Base-by-base conservation (phyloP, 805 yeast species). In the Nakazawaea pomicola region DNA sequence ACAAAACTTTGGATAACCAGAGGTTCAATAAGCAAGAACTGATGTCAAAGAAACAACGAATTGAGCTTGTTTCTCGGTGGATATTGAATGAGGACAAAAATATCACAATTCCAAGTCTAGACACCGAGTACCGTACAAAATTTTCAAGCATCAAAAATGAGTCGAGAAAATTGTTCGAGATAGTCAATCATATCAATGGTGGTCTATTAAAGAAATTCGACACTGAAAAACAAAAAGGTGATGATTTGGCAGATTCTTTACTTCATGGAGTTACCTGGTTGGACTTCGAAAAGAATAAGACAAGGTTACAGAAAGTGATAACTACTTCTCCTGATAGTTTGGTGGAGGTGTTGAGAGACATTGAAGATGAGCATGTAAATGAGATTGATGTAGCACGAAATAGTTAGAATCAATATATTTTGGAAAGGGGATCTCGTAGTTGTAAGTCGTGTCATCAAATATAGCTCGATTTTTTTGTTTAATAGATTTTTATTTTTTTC, bases 201-300 rank as follows among this genome's bases (percentile, higher is more conserved):
- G 17, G 41, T 4, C 14, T 53, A 54, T 29, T 15, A 14, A 1
- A 12, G n/a, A 4, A 36, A 44, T 23, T 35, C 29, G 25, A 46
- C 38, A 11, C 34, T 3, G 41, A 36, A 18, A 33, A 7, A 14
- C 33, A 23, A 9, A 81, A 81, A 53, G 72, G 74, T 32, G 90
- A 82, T 53, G 90, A 82, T 54, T 59, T 81, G 41, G 73, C 79
- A 7, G 90, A 82, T 54, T 67, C 82, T 1, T 59, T 81, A n/a
- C 58, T 81, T 12, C 86, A 82, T 54, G 83, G 76, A 1, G 45
- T 79, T 2, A 66, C 74, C 1, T 72, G 75, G 67, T 39, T 63
- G 11, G 51, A 60, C 10, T 78, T 80, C 74, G 60, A 65, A 28
- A 31, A 48, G 4, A 67, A 64, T 43, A 56, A 46, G 36, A 14